Base-by-base conservation (phyloP, 73 alveolate species). In the Paraurostyla sp. region DNA sequence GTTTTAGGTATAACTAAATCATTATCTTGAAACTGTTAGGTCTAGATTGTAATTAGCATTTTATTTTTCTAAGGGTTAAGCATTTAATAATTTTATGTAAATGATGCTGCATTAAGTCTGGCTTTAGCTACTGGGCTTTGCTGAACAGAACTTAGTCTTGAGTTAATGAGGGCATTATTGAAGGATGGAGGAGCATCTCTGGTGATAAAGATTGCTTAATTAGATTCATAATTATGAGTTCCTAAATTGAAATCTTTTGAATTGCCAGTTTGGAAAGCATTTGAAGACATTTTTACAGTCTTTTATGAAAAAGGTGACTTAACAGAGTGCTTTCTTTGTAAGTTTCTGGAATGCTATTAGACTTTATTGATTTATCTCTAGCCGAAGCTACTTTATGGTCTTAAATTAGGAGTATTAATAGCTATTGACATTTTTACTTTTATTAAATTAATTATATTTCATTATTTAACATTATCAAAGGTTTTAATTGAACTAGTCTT, bases 171-270 rank as follows among this genome's bases (percentile, higher is more conserved):
- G 3, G 82, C 46, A 65, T 65, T 65, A 22, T 65, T 65, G 42
- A 65, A 65, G 7, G 82, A 65, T 11, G 82, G 82, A 65, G 82
- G 59, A 1, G 7, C 54, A 36, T 59, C 76, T 7, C 6, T 65
- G 1, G 82, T 1, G 58, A n/a, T 38, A 36, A 16, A 22, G n/a
- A 38, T 38, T 15, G 35, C 13, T 38, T 65, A 22, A 22, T 6
- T 27, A 4, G 49, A 25, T 60, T 27, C 22, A 60, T 6, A 27
- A 27, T n/a, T n/a, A n/a, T n/a, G n/a, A n/a, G n/a, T n/a, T n/a
- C n/a, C n/a, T n/a, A n/a, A n/a, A n/a, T n/a, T n/a, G n/a, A n/a
- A n/a, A n/a, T n/a, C n/a, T n/a, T n/a, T n/a, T n/a, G n/a, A n/a
- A n/a, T n/a, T n/a, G n/a, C n/a, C n/a, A n/a, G n/a, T n/a, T n/a